These are phyloP conservation scores for Pelargonium australe DNA, from an alignment of 441 rosid genomes.

Conservation along the genomic window DNA sequence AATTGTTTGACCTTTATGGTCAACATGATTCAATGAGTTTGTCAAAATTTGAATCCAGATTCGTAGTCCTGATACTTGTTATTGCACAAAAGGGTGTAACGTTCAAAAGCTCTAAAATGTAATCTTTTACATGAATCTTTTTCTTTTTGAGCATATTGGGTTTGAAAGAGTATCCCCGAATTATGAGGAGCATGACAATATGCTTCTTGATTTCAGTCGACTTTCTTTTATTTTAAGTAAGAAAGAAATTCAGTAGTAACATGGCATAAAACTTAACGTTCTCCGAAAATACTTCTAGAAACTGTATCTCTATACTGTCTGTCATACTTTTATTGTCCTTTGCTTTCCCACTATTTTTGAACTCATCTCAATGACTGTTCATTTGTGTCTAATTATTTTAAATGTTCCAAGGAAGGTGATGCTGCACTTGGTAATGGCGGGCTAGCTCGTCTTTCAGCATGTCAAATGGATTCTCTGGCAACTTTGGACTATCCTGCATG, in stretches of 20 bases:
- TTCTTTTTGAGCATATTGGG: too few species aligned
- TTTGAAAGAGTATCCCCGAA: too few species aligned
- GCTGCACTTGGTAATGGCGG: slow-evolving; percentile 30
- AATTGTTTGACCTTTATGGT: not conserved
- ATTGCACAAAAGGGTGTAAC: too few species aligned
- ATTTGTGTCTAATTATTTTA: slow-evolving; percentile 1
- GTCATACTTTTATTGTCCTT: not conserved
- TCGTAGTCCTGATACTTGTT: too few species aligned
- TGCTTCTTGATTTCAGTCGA: not conserved
- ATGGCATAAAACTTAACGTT: not conserved
- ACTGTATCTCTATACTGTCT: not conserved
- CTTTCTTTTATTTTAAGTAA: not conserved
- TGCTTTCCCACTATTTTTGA: not conserved
- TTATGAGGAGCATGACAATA: not conserved
- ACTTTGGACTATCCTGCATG: slow-evolving; percentile 26
- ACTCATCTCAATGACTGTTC: not conserved
- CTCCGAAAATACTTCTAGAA: not conserved
- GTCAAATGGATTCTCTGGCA: slow-evolving; percentile 24
- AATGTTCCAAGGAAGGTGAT: slow-evolving; percentile 22
- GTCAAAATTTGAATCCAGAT: not conserved
- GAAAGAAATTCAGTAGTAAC: not conserved
- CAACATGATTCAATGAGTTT: not conserved
- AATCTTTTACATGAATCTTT: too few species aligned
- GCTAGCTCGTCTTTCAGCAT: slow-evolving; percentile 22
- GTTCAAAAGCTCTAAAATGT: too few species aligned